Evolutionary conservation across 306 rosid species (phyloP).

Genomic region (Myrica gale): DNA sequence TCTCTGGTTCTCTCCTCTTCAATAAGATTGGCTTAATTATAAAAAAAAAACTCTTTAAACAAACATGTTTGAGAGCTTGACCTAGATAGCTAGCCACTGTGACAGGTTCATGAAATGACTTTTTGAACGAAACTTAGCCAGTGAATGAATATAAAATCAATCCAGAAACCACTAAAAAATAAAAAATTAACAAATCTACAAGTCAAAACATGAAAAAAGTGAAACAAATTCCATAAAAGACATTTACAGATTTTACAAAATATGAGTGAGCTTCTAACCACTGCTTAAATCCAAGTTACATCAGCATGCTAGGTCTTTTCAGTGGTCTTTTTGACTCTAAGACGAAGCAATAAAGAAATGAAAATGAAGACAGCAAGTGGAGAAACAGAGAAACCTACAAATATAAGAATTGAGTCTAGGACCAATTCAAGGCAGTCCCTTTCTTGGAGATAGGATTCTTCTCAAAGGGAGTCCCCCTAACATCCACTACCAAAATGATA

Average conservation of each 20-base stretch:
- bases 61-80: background rate
- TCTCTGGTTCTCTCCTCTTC: too few relatives aligned
- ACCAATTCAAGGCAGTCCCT: background rate
- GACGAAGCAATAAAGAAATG: background rate
- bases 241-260: constrained; percentile 1
- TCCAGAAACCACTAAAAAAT: background rate
- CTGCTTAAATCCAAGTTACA: background rate
- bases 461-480: too few relatives aligned
- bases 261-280: background rate
- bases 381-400: background rate
- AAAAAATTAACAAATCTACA: background rate
- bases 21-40: too few relatives aligned
- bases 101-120: background rate
- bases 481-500: too few relatives aligned
- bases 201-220: constrained; percentile 11
- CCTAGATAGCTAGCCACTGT: background rate
- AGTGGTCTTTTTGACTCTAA: background rate
- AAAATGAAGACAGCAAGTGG: background rate
- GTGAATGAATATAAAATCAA: background rate
- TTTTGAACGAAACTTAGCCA: background rate
- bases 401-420: background rate
- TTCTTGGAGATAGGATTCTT: background rate
- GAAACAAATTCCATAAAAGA: background rate
- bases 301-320: background rate
- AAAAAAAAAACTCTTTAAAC: background rate